Base-by-base conservation (phyloP, 768 basidiomycete genomes). In the Termitomyces sp. region DNA sequence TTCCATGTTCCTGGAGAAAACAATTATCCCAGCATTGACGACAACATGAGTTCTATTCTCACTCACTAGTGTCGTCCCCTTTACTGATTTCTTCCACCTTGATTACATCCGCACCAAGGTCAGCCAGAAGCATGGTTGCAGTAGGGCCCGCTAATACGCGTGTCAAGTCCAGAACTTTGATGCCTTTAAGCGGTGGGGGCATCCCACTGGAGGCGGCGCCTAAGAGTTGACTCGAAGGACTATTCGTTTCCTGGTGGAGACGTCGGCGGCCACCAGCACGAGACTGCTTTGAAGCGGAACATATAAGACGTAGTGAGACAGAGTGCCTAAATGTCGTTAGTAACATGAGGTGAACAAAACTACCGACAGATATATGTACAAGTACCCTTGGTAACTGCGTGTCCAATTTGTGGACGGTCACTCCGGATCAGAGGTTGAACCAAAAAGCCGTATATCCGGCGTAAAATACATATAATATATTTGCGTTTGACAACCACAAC, bases 51-150 rank as follows among this genome's bases (percentile, higher is more conserved):
- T n/a, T 43, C 26, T 35, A 19, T 26, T 21, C 9, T 15, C 52
- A 53, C 61, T 46, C 40, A 66, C 66, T 60, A 33, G 95, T 98
- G 71, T 98, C 95, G 65, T 98, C 95, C 23, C 95, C 95, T 57
- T 77, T 80, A 44, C 78, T 75, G 52, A 82, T 75, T 66, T 92
- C 89, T 67, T 95, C 93, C 5, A 97, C 83, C 69, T 97, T 98
- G 69, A 97, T 82, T 30, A 98, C 93, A 67, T 98, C 93, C 47
- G 95, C 95, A 1, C 92, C 88, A 37, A 95, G 73, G 72, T 95
- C 93, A 7, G 87, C 94, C n/a, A 97, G 78, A 58, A 96, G 79
- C 94, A 95, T 91, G 1, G 93, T 91, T n/a, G 88, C 84, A 1
- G 87, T 88, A 33, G 94, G 94, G 0, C 92, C 94, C n/a, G 94